These are phyloP conservation scores for Cercospora brassicicola DNA, from an alignment of 2,329 filamentous ascomycete species.

Conservation along the genomic window DNA sequence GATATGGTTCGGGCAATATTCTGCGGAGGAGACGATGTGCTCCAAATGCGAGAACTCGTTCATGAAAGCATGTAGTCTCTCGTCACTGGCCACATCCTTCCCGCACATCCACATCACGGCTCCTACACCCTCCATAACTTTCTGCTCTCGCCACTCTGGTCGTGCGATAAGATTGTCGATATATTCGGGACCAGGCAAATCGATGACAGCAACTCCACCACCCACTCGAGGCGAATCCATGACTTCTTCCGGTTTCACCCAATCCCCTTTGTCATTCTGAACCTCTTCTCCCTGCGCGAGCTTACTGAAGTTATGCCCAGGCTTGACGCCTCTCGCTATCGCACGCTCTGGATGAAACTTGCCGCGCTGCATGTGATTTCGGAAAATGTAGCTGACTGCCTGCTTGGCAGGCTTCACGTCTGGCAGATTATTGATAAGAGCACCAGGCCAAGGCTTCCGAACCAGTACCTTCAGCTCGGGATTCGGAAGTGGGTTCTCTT, in stretches of 20 bases:
- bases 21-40: constrained; percentile 75
- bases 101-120: constrained; percentile 82
- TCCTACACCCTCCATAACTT: constrained; percentile 66
- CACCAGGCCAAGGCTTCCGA: constrained; percentile 76
- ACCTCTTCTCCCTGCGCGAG: constrained; percentile 67
- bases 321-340: constrained; percentile 62
- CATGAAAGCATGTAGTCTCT: constrained; percentile 69
- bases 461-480: constrained; percentile 71
- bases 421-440: constrained; percentile 65
- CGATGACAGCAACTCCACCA: constrained; percentile 74
- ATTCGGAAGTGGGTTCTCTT: constrained; percentile 43
- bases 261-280: constrained; percentile 61
- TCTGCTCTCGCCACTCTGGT: constrained; percentile 67
- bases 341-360: constrained; percentile 73
- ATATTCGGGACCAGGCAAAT: constrained; percentile 71
- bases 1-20: constrained; percentile 74
- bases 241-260: constrained; percentile 84
- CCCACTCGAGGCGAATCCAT: constrained; percentile 67
- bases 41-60: constrained; percentile 58
- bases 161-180: constrained; percentile 68
- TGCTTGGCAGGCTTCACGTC: constrained; percentile 64
- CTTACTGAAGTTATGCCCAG: constrained; percentile 57
- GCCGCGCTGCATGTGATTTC: constrained; percentile 72
- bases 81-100: constrained; percentile 62
- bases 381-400: constrained; percentile 83